These are phyloP conservation scores for Syzygium oleosum DNA, from an alignment of 345 rosid genomes.

Conservation along the genomic window DNA sequence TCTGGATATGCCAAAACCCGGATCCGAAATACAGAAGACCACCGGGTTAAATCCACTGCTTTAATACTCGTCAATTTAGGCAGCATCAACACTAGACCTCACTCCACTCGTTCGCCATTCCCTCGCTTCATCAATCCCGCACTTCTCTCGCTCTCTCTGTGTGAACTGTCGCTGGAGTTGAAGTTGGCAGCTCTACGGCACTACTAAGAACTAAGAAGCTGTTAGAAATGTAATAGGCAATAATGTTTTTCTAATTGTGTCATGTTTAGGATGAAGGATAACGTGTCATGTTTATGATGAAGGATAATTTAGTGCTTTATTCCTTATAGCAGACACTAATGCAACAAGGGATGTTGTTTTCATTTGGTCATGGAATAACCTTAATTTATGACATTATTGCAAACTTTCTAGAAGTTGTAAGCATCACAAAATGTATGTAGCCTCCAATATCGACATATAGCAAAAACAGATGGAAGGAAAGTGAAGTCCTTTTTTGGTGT, in stretches of 20 bases:
- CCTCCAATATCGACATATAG: not conserved
- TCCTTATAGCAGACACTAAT: not conserved
- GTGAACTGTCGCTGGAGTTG: constrained; percentile 20
- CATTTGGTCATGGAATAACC: not conserved
- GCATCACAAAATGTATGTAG: not conserved
- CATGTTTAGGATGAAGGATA: not conserved
- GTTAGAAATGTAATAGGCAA: not conserved
- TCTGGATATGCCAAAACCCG: too few relatives aligned
- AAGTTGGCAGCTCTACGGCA: constrained; percentile 11
- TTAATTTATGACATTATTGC: not conserved
- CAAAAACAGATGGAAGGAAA: not conserved
- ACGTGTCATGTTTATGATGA: not conserved
- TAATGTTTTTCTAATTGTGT: not conserved
- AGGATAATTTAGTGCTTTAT: not conserved
- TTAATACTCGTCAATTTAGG: too few relatives aligned
- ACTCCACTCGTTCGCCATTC: too few relatives aligned
- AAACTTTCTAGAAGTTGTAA: not conserved
- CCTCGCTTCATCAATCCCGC: too few relatives aligned
- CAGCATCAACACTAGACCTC: too few relatives aligned
- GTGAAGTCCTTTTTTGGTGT: not conserved
- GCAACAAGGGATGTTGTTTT: not conserved
- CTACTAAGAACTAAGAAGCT: too few relatives aligned
- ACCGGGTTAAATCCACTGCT: too few relatives aligned
- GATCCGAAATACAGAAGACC: too few relatives aligned
- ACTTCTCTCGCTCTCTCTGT: too few relatives aligned